Base-by-base conservation (phyloP, 129 eudicot genomes). In the Artemisia argyi region DNA sequence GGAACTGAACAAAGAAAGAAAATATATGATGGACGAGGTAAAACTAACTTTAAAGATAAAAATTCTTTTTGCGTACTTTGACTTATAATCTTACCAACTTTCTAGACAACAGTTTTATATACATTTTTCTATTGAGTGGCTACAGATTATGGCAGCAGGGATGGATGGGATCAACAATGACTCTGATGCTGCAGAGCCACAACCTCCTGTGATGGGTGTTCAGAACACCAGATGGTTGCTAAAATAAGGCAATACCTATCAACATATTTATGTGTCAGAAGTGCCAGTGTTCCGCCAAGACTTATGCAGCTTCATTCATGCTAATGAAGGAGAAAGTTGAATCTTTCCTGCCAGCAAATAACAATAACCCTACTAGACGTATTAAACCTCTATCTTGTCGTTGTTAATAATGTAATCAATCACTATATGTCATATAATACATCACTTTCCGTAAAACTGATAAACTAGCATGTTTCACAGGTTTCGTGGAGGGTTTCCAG, bases 1-100 rank as follows among this genome's bases (percentile, higher is more conserved):
- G 20, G 22, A 62, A 12, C 77, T 73, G 53, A 73, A 73, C 54
- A 73, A 62, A 26, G 77, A 73, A 32, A 62, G 35, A 4, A 35
- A 50, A 11, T 16, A 3, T 6, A 62, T 61, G 42, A 62, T 73
- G 62, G 13, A 73, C 12, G 70, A 61, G 77, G 77, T 73, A 73
- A 73, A 26, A 32, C 17, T 51, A 30, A 57, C 22, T 44, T 46
- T 54, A 56, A 0, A 13, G 32, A 70, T 3, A 16, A 55, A 55
- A 55, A 2, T n/a, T 1, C 10, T 18, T 7, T 12, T 2, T 8
- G 22, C 55, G 32, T 28, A 52, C 10, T 15, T 22, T 11, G 3
- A n/a, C 48, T 26, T 28, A 3, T 3, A 16, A 52, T n/a, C n/a
- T n/a, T 16, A n/a, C n/a, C n/a, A n/a, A n/a, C 62, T 69, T 55